phyloP scores from a whole-genome alignment of 2,329 filamentous ascomycete species.

The Cordyceps cicadae region DNA sequence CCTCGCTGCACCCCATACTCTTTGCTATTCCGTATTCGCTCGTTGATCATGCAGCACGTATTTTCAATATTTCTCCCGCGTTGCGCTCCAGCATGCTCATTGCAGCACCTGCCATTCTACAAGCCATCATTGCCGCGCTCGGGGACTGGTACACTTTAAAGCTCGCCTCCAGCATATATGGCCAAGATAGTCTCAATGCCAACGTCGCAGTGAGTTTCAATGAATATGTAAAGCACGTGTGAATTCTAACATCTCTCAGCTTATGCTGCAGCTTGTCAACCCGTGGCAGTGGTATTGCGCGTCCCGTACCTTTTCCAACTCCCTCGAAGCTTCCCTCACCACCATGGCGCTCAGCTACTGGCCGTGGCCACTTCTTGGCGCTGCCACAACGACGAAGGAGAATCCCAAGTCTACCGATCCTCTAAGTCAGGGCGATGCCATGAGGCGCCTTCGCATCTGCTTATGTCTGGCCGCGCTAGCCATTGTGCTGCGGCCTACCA shows the following conservation, averaged over 20 bases:
- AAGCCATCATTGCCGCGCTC: constrained; percentile 68
- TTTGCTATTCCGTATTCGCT: constrained; percentile 69
- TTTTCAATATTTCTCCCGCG: constrained; percentile 42
- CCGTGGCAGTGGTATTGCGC: constrained; percentile 97
- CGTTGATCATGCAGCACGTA: constrained; percentile 46
- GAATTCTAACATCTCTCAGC: constrained; percentile 17
- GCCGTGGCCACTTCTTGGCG: constrained; percentile 68
- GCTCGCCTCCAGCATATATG: constrained; percentile 66
- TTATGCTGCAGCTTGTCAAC: constrained; percentile 29
- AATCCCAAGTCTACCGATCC: constrained; percentile 26
- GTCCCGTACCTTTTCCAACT: constrained; percentile 89
- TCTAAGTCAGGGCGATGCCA: constrained; percentile 18
- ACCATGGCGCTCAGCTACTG: constrained; percentile 70
- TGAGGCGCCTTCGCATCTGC: constrained; percentile 41
- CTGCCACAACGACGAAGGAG: constrained; percentile 30
- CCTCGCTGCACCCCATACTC: constrained; percentile 81
- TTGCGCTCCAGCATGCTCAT: constrained; percentile 60
- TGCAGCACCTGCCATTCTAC: constrained; percentile 63
- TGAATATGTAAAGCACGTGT: neutral
- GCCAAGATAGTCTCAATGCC: constrained; percentile 51
- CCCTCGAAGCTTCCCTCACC: constrained; percentile 82
- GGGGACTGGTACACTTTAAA: constrained; percentile 86
- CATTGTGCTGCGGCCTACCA: constrained; percentile 82
- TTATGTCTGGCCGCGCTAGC: constrained; percentile 72
- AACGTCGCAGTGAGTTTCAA: constrained; percentile 56